A percentile compares a stretch with the other conserved stretches of the same genome.
Conservation (phyloP, 805 yeast genomes). For the Yamadazyma phyllophila region DNA sequence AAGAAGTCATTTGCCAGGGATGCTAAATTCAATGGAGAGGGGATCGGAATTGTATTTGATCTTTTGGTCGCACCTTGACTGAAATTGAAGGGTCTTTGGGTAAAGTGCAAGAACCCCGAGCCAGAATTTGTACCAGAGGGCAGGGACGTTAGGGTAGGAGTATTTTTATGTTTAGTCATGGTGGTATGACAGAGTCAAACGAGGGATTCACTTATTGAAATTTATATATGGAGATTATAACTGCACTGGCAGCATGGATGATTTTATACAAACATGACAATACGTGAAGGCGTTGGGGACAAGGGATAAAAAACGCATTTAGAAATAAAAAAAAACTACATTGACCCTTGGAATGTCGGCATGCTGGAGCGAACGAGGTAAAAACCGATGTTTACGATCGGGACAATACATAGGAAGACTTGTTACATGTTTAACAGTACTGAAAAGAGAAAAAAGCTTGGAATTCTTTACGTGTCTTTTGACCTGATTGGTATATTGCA, state of each 20-base stretch:
- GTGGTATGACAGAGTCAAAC: background rate
- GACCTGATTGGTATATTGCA: background rate
- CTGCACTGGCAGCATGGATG: background rate
- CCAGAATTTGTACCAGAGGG: background rate
- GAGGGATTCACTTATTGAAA: background rate
- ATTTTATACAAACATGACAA: background rate
- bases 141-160: background rate
- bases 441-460: conserved; percentile 1
- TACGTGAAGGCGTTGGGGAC: background rate
- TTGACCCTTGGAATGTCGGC: conserved; percentile 7
- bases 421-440: background rate
- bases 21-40: conserved; percentile 14
- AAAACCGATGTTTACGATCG: background rate
- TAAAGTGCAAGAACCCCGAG: background rate
- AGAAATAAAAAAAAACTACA: background rate
- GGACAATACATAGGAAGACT: background rate
- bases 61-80: conserved; percentile 6
- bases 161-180: background rate
- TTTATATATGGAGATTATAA: background rate
- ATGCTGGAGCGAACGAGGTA: background rate
- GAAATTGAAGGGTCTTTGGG: conserved; percentile 7
- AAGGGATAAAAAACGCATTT: background rate
- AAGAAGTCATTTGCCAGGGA: conserved; percentile 2
- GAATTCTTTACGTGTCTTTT: conserved; percentile 1
- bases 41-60: conserved; percentile 9